A percentile compares a stretch with the other conserved stretches of the same genome.
These are phyloP conservation scores for Hyparrhenia diplandra DNA, from an alignment of 176 grass and related monocot species.

Conservation along the genomic window DNA sequence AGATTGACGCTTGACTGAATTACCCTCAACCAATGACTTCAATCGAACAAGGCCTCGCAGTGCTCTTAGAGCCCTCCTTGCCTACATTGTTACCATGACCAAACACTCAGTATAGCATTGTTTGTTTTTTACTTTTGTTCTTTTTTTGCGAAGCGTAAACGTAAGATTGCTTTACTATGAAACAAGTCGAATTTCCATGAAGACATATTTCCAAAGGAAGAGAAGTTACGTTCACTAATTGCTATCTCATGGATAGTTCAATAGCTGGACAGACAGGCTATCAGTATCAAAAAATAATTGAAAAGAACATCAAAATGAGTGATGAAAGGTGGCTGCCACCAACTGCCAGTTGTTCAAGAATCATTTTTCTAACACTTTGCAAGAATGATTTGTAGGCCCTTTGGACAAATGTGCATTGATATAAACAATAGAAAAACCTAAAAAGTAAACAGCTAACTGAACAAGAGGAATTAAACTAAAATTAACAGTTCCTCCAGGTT, in stretches of 20 bases:
- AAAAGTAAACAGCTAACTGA: background rate
- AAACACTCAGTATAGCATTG: background rate
- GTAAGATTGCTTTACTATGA: background rate
- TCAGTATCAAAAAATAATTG: slow-evolving; percentile 31
- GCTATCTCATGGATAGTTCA: slow-evolving; percentile 4
- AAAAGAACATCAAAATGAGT: slow-evolving; percentile 37
- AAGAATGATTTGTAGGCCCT: slow-evolving; percentile 14
- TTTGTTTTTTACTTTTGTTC: background rate
- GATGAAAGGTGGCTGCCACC: slow-evolving; percentile 48
- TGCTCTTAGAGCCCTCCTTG: slow-evolving; percentile 83
- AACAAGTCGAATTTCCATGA: background rate
- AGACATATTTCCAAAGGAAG: slow-evolving; percentile 3
- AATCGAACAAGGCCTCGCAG: slow-evolving; percentile 84
- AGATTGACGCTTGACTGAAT: slow-evolving; percentile 93
- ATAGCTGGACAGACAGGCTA: slow-evolving; percentile 23
- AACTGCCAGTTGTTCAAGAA: slow-evolving; percentile 36
- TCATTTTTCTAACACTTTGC: slow-evolving; percentile 13
- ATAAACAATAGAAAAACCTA: background rate
- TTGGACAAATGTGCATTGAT: background rate
- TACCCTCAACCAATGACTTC: slow-evolving; percentile 84
- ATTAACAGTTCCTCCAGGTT: background rate
- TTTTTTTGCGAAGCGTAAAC: background rate
- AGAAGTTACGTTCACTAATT: background rate
- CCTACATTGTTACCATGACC: slow-evolving; percentile 40
- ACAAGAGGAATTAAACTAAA: slow-evolving; percentile 2